Percentiles rank a stretch among this genome's conserved stretches.
These are phyloP conservation scores for Closterium sp. DNA, from an alignment of 139 green algal genomes.

Conservation along the genomic window DNA sequence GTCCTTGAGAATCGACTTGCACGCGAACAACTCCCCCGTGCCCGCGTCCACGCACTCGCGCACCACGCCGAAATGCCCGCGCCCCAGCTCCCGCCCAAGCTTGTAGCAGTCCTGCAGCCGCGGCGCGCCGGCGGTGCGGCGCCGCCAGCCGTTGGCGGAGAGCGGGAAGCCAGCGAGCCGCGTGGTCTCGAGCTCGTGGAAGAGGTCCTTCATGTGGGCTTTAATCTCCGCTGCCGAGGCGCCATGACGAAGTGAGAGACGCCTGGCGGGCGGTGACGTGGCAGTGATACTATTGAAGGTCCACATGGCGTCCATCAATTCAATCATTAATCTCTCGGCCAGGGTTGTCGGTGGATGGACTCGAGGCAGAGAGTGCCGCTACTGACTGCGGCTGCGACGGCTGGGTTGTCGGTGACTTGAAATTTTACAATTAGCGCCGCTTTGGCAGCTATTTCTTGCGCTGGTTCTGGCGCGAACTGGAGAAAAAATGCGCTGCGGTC, in stretches of 20 bases:
- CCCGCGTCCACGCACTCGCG: conserved; percentile 11
- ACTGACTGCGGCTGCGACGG: background rate
- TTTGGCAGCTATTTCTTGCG: background rate
- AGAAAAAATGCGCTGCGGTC: background rate
- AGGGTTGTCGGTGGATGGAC: background rate
- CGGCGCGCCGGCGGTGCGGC: background rate
- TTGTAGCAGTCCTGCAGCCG: conserved; percentile 5
- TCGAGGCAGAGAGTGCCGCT: background rate
- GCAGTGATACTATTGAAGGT: background rate
- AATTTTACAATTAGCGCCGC: too few species aligned
- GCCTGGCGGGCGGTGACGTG: background rate
- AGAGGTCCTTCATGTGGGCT: background rate
- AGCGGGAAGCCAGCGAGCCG: background rate
- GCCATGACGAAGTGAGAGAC: background rate
- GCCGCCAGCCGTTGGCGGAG: background rate
- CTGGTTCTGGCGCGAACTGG: background rate
- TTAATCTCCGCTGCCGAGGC: background rate
- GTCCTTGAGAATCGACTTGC: conserved; percentile 90
- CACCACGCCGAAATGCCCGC: conserved; percentile 37
- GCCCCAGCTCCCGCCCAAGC: conserved; percentile 14
- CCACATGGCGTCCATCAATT: background rate
- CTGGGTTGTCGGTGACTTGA: background rate
- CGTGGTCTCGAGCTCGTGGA: background rate
- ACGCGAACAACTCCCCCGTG: conserved; percentile 66
- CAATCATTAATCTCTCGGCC: background rate